Base-by-base conservation (phyloP, 306 rosid genomes). In the Begonia loranthoides region DNA sequence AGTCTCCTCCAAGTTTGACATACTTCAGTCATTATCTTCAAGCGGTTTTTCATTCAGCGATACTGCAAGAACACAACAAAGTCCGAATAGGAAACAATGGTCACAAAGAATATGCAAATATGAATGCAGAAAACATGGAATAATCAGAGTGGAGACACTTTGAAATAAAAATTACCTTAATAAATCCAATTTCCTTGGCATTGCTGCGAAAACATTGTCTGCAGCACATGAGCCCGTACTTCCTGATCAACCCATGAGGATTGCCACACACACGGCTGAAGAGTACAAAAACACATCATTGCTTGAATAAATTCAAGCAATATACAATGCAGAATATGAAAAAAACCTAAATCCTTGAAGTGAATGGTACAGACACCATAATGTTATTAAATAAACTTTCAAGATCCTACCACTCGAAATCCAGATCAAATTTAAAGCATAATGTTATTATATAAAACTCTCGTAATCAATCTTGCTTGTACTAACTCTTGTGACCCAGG, bases 161-260 rank as follows among this genome's bases (percentile, higher is more conserved):
- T 10, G 15, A 43, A 43, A 43, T 43, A 2, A 11, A 43, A 43
- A 2, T 43, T 0, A 43, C 47, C 84, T 78, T 78, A 61, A 78
- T 64, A 49, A 78, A 78, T 5, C 80, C 84, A 59, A 78, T 73
- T 52, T 78, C 84, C 64, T 70, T 78, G 50, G 84, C 84, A 8
- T 73, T 78, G 68, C 84, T 78, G 36, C 80, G 80, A 61, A 78
- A 78, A 61, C 84, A 78, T 51, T 78, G 84, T 65, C 80, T 64
- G 77, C 84, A 78, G 73, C 77, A 73, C 77, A 70, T 73, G 51
- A 73, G 68, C 4, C 73, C 78, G 1, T 78, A 78, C 66, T 74
- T 74, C 60, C 80, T 54, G 66, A 78, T 70, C 66, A 78, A 54
- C 40, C 77, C 84, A 50, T 78, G 84, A 33, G 80, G 62, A 57